phyloP scores from a whole-genome alignment of 1,284 basidiomycete species.

The Xerocomus amazonicus region DNA sequence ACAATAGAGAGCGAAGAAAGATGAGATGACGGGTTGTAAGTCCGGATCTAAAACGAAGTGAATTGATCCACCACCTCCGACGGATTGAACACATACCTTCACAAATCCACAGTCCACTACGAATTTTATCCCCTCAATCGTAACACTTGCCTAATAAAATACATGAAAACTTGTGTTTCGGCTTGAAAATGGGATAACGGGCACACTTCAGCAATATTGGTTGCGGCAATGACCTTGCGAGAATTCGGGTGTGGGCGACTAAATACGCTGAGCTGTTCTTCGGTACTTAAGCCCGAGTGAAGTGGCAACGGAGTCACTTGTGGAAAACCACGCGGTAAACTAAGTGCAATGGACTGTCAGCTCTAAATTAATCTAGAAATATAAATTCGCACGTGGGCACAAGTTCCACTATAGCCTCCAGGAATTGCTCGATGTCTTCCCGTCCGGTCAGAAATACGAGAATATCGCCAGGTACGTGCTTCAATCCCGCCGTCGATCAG shows the following conservation, averaged over 20 bases:
- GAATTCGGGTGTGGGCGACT: slow-evolving; percentile 67
- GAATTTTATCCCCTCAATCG: slow-evolving; percentile 92
- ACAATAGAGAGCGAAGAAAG: slow-evolving; percentile 81
- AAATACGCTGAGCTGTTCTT: slow-evolving; percentile 87
- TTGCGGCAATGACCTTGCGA: slow-evolving; percentile 90
- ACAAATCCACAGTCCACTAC: slow-evolving; percentile 97
- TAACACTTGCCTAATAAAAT: slow-evolving; percentile 76
- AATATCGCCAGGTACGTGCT: slow-evolving; percentile 83
- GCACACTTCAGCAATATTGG: slow-evolving; percentile 91
- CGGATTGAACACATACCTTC: slow-evolving; percentile 57
- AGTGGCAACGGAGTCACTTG: slow-evolving; percentile 73
- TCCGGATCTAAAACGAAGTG: slow-evolving; percentile 58
- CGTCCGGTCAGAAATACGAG: slow-evolving; percentile 95
- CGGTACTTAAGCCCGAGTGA: slow-evolving; percentile 82
- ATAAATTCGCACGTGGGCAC: slow-evolving; percentile 57
- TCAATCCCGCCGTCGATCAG: slow-evolving; percentile 1
- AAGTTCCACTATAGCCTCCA: slow-evolving; percentile 80
- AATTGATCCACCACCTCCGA: background rate
- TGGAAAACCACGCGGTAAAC: slow-evolving; percentile 61
- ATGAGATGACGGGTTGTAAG: slow-evolving; percentile 77
- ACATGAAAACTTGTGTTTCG: background rate
- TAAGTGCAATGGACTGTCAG: slow-evolving; percentile 30
- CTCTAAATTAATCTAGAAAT: slow-evolving; percentile 1
- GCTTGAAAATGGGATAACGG: background rate
- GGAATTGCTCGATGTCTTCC: slow-evolving; percentile 90